Evolutionary conservation across 2,329 filamentous ascomycete species (phyloP).

Genomic region (Penicillium occitanis): DNA sequence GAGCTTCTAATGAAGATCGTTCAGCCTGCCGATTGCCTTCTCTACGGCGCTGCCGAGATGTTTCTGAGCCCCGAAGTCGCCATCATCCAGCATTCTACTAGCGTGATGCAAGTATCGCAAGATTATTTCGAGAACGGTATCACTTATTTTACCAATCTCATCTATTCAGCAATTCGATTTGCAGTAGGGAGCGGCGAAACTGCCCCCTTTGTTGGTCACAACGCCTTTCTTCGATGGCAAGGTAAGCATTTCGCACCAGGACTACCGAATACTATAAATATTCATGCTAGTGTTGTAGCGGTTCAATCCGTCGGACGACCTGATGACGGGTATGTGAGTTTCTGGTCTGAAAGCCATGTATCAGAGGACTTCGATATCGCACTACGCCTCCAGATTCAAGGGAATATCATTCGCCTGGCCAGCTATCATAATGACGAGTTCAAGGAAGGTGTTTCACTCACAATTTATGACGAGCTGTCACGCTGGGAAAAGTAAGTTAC

Average conservation of each 20-base stretch:
- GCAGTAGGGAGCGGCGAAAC: slow-evolving; percentile 70
- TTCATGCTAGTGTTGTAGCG: slow-evolving; percentile 39
- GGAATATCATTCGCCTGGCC: slow-evolving; percentile 67
- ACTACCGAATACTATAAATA: background rate
- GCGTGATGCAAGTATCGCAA: slow-evolving; percentile 73
- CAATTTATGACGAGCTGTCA: slow-evolving; percentile 79
- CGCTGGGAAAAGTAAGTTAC: slow-evolving; percentile 75
- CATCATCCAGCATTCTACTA: slow-evolving; percentile 70
- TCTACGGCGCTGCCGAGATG: slow-evolving; percentile 72
- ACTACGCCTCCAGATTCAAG: slow-evolving; percentile 66
- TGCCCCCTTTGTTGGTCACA: slow-evolving; percentile 75
- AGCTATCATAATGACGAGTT: slow-evolving; percentile 69
- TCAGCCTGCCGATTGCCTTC: slow-evolving; percentile 61
- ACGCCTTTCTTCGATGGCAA: slow-evolving; percentile 69
- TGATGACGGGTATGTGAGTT: slow-evolving; percentile 62
- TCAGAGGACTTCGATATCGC: slow-evolving; percentile 78
- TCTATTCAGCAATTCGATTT: slow-evolving; percentile 72
- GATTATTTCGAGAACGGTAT: slow-evolving; percentile 75
- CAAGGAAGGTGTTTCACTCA: slow-evolving; percentile 78
- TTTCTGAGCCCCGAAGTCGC: slow-evolving; percentile 67
- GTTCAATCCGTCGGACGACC: slow-evolving; percentile 59
- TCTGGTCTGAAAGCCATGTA: slow-evolving; percentile 73
- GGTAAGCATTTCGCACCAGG: slow-evolving; percentile 19
- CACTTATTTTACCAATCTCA: slow-evolving; percentile 75
- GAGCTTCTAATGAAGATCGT: background rate